These are phyloP conservation scores for Teunomyces funiuensis DNA, from an alignment of 805 yeast genomes.

Conservation along the genomic window DNA sequence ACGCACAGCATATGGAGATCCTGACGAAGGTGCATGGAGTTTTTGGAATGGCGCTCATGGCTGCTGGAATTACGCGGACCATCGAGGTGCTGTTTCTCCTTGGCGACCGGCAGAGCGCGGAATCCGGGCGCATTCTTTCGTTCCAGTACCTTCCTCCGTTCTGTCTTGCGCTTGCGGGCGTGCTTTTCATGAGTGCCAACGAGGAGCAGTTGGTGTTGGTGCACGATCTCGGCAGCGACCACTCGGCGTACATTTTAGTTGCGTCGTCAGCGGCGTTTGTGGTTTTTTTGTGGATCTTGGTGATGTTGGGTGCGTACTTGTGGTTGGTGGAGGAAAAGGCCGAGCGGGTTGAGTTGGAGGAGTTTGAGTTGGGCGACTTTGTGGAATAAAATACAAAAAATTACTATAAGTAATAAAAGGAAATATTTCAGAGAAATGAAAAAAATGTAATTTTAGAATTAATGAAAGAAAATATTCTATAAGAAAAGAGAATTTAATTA, in stretches of 20 bases:
- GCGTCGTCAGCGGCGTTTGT: conserved; percentile 72
- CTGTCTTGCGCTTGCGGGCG: conserved; percentile 73
- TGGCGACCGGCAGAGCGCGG: conserved; percentile 50
- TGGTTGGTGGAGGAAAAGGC: conserved; percentile 41
- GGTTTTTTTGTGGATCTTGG: conserved; percentile 62
- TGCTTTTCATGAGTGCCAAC: conserved; percentile 87
- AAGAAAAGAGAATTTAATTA: too few species aligned
- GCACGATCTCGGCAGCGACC: conserved; percentile 75
- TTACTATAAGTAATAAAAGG: background rate
- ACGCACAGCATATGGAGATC: conserved; percentile 69
- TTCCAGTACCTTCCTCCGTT: conserved; percentile 90
- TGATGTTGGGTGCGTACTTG: conserved; percentile 60
- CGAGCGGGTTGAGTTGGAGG: conserved; percentile 28
- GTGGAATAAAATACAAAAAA: background rate
- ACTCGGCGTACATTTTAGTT: conserved; percentile 75
- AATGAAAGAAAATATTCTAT: too few species aligned
- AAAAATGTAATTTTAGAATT: too few species aligned
- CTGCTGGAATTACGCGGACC: conserved; percentile 74
- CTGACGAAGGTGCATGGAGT: conserved; percentile 86
- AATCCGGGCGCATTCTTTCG: conserved; percentile 49
- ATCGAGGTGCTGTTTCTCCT: conserved; percentile 79
- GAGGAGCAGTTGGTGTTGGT: conserved; percentile 83
- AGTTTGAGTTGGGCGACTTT: conserved; percentile 3
- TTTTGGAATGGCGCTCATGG: conserved; percentile 79
- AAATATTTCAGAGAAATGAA: background rate